phyloP scores from a whole-genome alignment of 345 rosid species.

The Murraya koenigii region DNA sequence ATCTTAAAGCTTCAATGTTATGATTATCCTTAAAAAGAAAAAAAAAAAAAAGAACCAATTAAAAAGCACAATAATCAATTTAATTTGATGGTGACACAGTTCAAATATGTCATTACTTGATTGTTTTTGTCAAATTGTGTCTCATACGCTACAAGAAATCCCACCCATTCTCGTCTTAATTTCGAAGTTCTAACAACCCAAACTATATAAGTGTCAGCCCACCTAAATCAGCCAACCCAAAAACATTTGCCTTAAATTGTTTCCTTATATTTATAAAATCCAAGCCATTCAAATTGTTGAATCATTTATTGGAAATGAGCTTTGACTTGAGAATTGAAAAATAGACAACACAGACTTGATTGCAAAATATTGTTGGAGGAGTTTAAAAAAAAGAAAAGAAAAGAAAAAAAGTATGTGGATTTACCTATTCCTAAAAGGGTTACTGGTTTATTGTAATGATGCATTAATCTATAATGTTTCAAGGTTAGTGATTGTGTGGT shows the following conservation, averaged over 20 bases:
- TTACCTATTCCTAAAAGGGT: background rate
- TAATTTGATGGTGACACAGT: background rate
- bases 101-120: background rate
- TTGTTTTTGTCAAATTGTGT: background rate
- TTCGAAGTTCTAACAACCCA: background rate
- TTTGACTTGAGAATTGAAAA: background rate
- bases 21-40: background rate
- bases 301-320: too few species aligned
- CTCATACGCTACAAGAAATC: background rate
- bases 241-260: background rate
- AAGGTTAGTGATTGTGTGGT: too few species aligned
- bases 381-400: too few species aligned
- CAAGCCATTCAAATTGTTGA: background rate
- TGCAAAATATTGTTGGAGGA: background rate
- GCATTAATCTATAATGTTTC: background rate
- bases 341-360: background rate
- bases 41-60: background rate
- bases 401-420: too few species aligned
- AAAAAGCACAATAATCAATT: background rate
- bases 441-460: background rate
- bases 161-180: background rate
- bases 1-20: background rate
- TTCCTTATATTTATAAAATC: background rate
- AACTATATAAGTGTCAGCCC: background rate
- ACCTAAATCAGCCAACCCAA: background rate